Evolutionary conservation across 116 monocot genomes (phyloP), one percentile per base, ranked within the genome.

Genomic region (Phalaenopsis hybrid): DNA sequence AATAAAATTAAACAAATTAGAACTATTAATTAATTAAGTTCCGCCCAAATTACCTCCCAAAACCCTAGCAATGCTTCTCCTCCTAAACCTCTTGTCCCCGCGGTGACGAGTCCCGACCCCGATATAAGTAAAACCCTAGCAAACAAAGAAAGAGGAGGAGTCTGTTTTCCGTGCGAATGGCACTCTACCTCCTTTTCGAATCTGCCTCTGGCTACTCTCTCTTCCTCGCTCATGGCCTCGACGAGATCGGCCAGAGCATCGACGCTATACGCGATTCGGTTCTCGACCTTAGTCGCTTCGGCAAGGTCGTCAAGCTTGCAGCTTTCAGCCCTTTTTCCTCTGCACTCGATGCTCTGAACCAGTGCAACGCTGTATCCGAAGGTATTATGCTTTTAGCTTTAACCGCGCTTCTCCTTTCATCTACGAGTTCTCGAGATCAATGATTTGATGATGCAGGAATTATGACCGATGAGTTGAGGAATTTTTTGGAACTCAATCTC

Each of bases 351-450:
- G 96, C 96, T 31, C 91, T 94, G 63, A 94, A 91, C 82, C 96
- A 96, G 78, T 89, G 91, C 88, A 96, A 96, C 84, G 94, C 94
- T 55, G 81, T 96, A 43, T 96, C 96, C 44, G 92, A 96, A 92
- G 96, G 94, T 88, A 50, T 11, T 4, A 6, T 34, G 13, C 15
- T 20, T 17, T 63, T 33, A 2, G 55, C 55, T 55, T 33, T 41
- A 31, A 7, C 5, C 28, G 50, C 33, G 44, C 23, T 73, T 73
- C 13, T 68, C 11, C 37, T 45, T 33, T 63, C 16, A 9, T 67
- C 4, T 7, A 6, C 58, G 37, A 58, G 34, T 23, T 58, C 10
- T 59, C 11, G 37, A 20, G 41, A 4, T 8, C 9, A 59, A 20
- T 44, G 31, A 8, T 59, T 79, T 20, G 45, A 34, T 46, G 75